Evolutionary conservation across 768 basidiomycete genomes (phyloP).

Genomic region (Calocera viscosa): DNA sequence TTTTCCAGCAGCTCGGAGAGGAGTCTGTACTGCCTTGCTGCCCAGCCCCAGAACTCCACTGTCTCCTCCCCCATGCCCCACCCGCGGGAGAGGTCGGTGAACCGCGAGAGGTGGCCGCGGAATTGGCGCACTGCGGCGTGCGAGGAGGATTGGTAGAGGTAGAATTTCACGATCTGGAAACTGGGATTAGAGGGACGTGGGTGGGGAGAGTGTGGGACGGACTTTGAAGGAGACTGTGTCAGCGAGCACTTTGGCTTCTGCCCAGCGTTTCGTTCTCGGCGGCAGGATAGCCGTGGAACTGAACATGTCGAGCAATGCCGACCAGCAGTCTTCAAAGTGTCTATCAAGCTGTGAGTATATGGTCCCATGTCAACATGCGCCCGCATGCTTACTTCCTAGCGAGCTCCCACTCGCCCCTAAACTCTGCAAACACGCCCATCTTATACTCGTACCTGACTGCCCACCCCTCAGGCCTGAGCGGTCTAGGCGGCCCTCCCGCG

Average conservation of each 20-base stretch:
- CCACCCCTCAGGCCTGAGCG: conserved; percentile 79
- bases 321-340: conserved; percentile 91
- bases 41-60: conserved; percentile 97
- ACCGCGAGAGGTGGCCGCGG: conserved; percentile 70
- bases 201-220: conserved; percentile 11
- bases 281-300: conserved; percentile 73
- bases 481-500: conserved; percentile 34
- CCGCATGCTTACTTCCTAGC: conserved; percentile 67
- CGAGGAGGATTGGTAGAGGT: conserved; percentile 83
- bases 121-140: conserved; percentile 67
- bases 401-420: conserved; percentile 81
- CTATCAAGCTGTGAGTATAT: conserved; percentile 31
- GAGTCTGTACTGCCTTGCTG: conserved; percentile 79
- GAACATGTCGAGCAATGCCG: conserved; percentile 74
- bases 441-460: conserved; percentile 96
- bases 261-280: conserved; percentile 93
- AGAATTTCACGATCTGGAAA: conserved; percentile 73
- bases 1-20: conserved; percentile 85
- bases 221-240: conserved; percentile 90
- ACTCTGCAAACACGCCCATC: conserved; percentile 92
- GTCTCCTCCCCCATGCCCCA: conserved; percentile 97
- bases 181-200: neutral
- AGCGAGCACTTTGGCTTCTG: conserved; percentile 91
- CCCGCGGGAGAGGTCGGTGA: conserved; percentile 71
- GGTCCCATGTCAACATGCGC: neutral